Evolutionary conservation across 2,329 filamentous ascomycete species (phyloP).

Genomic region (Aspergillus vadensis): DNA sequence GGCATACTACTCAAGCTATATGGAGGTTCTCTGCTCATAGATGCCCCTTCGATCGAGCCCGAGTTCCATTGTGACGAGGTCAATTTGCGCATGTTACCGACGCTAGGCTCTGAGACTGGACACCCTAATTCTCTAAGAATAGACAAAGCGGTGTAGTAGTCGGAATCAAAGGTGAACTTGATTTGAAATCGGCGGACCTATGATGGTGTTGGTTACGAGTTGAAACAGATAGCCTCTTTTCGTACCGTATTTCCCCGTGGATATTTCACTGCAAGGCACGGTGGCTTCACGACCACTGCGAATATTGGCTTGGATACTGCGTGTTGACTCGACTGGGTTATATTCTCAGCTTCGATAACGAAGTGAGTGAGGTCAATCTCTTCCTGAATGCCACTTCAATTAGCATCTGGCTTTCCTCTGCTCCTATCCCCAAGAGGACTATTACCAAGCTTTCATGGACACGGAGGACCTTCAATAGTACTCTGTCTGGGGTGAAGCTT

Average conservation of each 20-base stretch:
- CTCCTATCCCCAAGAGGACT: neutral
- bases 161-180: constrained; percentile 43
- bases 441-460: constrained; percentile 42
- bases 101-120: constrained; percentile 45
- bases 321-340: constrained; percentile 21
- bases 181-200: constrained; percentile 50
- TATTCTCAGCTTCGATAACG: constrained; percentile 26
- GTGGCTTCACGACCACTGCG: constrained; percentile 47
- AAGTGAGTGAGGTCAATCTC: constrained; percentile 43
- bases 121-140: constrained; percentile 46
- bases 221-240: neutral
- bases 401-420: constrained; percentile 3
- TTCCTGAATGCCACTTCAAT: constrained; percentile 34
- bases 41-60: constrained; percentile 13
- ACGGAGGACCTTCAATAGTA: constrained; percentile 39
- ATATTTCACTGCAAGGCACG: constrained; percentile 51
- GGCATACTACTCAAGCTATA: neutral
- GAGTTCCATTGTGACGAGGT: constrained; percentile 33
- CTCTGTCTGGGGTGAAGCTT: constrained; percentile 8
- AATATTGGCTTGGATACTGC: constrained; percentile 33
- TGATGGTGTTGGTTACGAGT: neutral
- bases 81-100: constrained; percentile 23
- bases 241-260: constrained; percentile 22
- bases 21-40: constrained; percentile 5
- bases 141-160: constrained; percentile 46